Evolutionary conservation across 768 basidiomycete genomes (phyloP).

Genomic region (Postia placenta): DNA sequence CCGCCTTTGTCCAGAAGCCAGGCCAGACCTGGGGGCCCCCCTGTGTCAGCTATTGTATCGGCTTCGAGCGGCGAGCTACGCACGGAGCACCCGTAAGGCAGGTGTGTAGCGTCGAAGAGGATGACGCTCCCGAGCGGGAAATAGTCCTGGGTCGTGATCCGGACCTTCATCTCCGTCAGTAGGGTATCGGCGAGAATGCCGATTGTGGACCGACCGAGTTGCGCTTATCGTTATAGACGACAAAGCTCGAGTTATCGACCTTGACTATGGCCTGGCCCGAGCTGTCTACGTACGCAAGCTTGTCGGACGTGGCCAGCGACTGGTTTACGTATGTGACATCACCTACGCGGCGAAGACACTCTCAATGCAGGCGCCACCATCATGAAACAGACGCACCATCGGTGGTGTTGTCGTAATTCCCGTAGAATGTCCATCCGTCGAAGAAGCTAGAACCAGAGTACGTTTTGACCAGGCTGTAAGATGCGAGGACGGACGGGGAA

Average conservation of each 20-base stretch:
- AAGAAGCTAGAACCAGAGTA: slow-evolving; percentile 38
- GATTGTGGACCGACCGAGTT: slow-evolving; percentile 43
- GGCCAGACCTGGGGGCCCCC: slow-evolving; percentile 19
- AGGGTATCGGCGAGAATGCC: not conserved
- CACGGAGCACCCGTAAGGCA: slow-evolving; percentile 54
- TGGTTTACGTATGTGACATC: slow-evolving; percentile 55
- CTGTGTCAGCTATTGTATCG: too few relatives aligned
- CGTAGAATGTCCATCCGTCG: slow-evolving; percentile 37
- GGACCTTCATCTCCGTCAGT: slow-evolving; percentile 32
- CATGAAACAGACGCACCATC: not conserved
- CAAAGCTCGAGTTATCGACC: slow-evolving; percentile 64
- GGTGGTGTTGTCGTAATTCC: slow-evolving; percentile 26
- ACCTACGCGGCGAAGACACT: slow-evolving; percentile 34
- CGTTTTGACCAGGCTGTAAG: slow-evolving; percentile 9
- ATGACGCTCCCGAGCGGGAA: slow-evolving; percentile 39
- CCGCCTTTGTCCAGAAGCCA: slow-evolving; percentile 26
- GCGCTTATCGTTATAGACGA: slow-evolving; percentile 47
- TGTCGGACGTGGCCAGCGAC: slow-evolving; percentile 37
- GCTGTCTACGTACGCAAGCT: slow-evolving; percentile 55
- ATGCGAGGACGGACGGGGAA: not conserved
- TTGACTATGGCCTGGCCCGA: slow-evolving; percentile 62
- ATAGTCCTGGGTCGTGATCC: slow-evolving; percentile 35
- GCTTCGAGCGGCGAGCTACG: too few relatives aligned
- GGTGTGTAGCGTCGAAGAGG: slow-evolving; percentile 38
- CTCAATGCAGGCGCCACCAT: too few relatives aligned